phyloP scores from a whole-genome alignment of 169 alveolate genomes.

The Plasmodium adleri region DNA sequence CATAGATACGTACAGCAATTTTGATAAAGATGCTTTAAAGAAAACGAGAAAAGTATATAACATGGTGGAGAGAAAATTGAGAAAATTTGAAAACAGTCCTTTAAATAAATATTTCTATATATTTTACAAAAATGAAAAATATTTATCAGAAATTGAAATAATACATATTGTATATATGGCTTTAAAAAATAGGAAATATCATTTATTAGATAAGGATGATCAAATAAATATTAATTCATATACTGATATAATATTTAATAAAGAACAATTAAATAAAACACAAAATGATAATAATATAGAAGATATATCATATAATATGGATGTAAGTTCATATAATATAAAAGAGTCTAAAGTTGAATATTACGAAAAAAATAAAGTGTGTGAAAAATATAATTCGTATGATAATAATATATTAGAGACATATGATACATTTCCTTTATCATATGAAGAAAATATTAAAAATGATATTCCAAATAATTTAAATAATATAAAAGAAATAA shows the following conservation, averaged over 20 bases:
- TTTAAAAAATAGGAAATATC: slow-evolving; percentile 28
- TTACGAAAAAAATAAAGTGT: not conserved
- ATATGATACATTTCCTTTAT: not conserved
- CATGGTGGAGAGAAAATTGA: slow-evolving; percentile 23
- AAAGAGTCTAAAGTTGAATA: slow-evolving; percentile 2
- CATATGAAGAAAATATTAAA: not conserved
- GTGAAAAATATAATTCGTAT: not conserved
- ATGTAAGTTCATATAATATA: not conserved
- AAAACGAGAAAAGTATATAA: slow-evolving; percentile 54
- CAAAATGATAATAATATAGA: not conserved
- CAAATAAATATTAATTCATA: too few relatives aligned
- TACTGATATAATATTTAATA: not conserved
- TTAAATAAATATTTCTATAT: slow-evolving; percentile 53
- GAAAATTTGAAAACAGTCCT: slow-evolving; percentile 35
- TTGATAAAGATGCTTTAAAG: slow-evolving; percentile 44
- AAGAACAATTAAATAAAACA: not conserved
- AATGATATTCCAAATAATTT: not conserved
- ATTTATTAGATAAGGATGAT: not conserved
- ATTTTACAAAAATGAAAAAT: slow-evolving; percentile 55
- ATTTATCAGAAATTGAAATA: slow-evolving; percentile 26
- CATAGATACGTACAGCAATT: not conserved
- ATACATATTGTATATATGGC: slow-evolving; percentile 48
- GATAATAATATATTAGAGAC: not conserved
- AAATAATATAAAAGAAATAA: not conserved
- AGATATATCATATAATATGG: slow-evolving; percentile 44